A percentile compares a stretch with the other conserved stretches of the same genome.
Evolutionary conservation across 768 basidiomycete genomes (phyloP).

Genomic region (Suillus alpinus): DNA sequence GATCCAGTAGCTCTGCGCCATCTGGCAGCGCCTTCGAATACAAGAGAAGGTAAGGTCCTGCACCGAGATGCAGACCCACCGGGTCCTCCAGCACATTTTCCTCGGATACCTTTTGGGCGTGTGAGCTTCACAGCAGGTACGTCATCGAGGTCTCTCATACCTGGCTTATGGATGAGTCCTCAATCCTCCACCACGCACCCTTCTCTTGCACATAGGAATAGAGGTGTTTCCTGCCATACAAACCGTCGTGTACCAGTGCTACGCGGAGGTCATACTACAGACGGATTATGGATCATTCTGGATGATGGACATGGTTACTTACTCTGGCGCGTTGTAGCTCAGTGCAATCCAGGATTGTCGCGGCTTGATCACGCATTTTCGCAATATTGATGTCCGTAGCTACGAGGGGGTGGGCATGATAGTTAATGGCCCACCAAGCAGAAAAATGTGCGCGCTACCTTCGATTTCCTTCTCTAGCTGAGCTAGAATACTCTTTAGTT

Average conservation of each 20-base stretch:
- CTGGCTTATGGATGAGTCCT: slow-evolving; percentile 67
- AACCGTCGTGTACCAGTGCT: slow-evolving; percentile 74
- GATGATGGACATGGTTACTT: slow-evolving; percentile 15
- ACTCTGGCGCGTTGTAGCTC: slow-evolving; percentile 65
- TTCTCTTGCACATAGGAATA: slow-evolving; percentile 71
- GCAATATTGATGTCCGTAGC: slow-evolving; percentile 52
- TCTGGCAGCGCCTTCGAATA: slow-evolving; percentile 46
- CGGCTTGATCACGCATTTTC: slow-evolving; percentile 41
- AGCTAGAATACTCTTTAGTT: slow-evolving; percentile 51
- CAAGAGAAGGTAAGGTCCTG: slow-evolving; percentile 77
- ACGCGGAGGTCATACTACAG: slow-evolving; percentile 78
- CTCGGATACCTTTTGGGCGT: slow-evolving; percentile 58
- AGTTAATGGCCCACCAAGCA: background rate
- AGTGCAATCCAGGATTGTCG: slow-evolving; percentile 54
- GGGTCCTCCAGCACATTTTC: slow-evolving; percentile 66
- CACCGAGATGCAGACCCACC: slow-evolving; percentile 68
- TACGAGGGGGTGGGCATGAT: slow-evolving; percentile 24
- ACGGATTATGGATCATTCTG: background rate
- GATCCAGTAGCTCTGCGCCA: slow-evolving; percentile 17
- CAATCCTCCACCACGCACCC: slow-evolving; percentile 78
- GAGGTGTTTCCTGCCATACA: slow-evolving; percentile 73
- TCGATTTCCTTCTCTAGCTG: slow-evolving; percentile 52
- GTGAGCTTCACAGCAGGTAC: background rate
- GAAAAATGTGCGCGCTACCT: slow-evolving; percentile 32
- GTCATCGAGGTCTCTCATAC: slow-evolving; percentile 29